Evolutionary conservation across 208 protist species (phyloP).

Genomic region (Trypanosoma scelopori): DNA sequence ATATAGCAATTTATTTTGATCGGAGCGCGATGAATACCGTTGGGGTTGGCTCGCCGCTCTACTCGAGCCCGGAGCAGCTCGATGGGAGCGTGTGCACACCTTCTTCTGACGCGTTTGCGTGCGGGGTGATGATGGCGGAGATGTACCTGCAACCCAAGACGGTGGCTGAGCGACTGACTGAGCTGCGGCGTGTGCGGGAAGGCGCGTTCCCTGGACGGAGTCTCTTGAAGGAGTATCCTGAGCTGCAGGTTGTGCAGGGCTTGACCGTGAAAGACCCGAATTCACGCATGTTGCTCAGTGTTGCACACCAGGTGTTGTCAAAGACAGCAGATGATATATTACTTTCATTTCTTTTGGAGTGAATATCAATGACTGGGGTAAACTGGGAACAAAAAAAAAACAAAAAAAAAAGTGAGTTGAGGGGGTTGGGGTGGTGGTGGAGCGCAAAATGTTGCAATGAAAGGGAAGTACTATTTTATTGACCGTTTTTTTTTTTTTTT

Average conservation of each 20-base stretch:
- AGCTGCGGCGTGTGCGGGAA: conserved; percentile 58
- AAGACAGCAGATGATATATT: conserved; percentile 16
- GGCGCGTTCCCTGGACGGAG: conserved; percentile 35
- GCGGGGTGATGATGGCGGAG: conserved; percentile 78
- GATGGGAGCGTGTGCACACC: conserved; percentile 52
- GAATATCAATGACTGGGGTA: no score
- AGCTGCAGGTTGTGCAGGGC: conserved; percentile 50
- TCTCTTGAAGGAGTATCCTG: conserved; percentile 52
- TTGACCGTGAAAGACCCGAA: conserved; percentile 36
- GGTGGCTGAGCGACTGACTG: conserved; percentile 61
- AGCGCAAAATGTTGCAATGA: neutral
- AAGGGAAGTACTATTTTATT: conserved; percentile 3
- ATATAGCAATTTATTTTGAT: conserved; percentile 39
- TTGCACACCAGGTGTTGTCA: conserved; percentile 7
- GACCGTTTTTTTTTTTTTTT: conserved; percentile 20
- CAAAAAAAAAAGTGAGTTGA: no score
- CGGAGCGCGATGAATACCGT: conserved; percentile 60
- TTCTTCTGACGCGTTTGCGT: conserved; percentile 66
- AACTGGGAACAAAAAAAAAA: no score
- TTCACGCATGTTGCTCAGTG: conserved; percentile 30
- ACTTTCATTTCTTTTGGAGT: conserved; percentile 27
- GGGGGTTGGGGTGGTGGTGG: no score
- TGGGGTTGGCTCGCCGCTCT: conserved; percentile 84
- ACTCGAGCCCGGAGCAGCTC: conserved; percentile 87
- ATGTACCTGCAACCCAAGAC: conserved; percentile 84